Percentiles rank a stretch among this genome's conserved stretches.
These are phyloP conservation scores for Tetrahymena malaccensis DNA, from an alignment of 73 alveolate species.

Conservation along the genomic window DNA sequence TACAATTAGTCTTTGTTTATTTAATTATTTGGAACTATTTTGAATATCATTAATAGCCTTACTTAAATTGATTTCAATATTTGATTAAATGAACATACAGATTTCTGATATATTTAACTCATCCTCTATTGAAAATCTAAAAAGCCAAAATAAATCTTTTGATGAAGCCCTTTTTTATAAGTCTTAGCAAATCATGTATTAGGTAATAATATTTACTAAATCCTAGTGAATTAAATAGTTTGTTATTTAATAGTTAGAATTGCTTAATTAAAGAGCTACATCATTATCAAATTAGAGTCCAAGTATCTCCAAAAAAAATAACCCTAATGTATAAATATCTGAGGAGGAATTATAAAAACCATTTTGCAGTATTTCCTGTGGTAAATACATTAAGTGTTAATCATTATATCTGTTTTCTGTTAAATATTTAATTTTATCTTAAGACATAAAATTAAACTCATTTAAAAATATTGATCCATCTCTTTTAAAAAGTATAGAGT, in stretches of 20 bases:
- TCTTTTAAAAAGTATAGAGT: background rate
- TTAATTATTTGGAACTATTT: background rate
- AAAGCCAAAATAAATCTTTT: background rate
- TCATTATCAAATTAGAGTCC: background rate
- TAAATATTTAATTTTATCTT: background rate
- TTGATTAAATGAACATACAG: background rate
- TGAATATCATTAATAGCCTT: background rate
- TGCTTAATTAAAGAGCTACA: background rate
- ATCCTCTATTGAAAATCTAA: background rate
- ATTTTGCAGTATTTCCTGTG: background rate
- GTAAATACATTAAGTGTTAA: background rate
- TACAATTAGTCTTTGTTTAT: background rate
- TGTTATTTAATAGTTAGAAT: background rate
- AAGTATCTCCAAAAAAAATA: background rate
- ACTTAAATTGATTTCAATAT: background rate
- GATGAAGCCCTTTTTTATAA: background rate
- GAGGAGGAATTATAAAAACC: background rate
- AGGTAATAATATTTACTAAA: background rate
- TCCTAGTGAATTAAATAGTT: background rate
- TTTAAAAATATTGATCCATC: background rate
- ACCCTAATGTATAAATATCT: background rate
- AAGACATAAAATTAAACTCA: background rate
- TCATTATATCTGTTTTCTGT: background rate
- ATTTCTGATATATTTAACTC: background rate
- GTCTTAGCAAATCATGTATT: background rate